These are phyloP conservation scores for Cornus suecica DNA, from an alignment of 148 eudicot species.

Conservation along the genomic window DNA sequence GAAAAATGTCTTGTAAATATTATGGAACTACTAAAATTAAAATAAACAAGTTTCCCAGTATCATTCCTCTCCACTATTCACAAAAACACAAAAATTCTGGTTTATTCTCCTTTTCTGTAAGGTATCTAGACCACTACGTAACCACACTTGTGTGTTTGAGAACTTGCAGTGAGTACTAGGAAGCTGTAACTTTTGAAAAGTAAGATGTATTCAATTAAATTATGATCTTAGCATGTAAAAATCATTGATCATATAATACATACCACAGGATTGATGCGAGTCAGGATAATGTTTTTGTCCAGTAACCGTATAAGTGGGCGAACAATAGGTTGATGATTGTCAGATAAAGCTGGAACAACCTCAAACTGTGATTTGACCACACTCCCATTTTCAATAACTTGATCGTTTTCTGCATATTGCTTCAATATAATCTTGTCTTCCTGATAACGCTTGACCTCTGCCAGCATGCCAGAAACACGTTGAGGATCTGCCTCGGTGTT, in stretches of 20 bases:
- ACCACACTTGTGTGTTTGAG: too few relatives aligned
- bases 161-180: too few relatives aligned
- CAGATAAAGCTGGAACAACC: conserved; percentile 83
- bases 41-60: neutral
- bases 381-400: conserved; percentile 88
- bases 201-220: neutral
- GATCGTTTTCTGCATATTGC: conserved; percentile 97
- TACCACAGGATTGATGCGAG: conserved; percentile 96
- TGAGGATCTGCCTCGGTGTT: conserved; percentile 66
- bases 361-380: conserved; percentile 75
- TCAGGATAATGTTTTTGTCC: conserved; percentile 82
- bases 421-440: conserved; percentile 83
- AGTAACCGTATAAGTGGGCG: conserved; percentile 87
- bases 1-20: neutral
- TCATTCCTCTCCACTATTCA: too few relatives aligned
- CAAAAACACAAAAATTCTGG: too few relatives aligned
- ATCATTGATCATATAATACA: neutral
- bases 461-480: conserved; percentile 75
- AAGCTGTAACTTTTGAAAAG: neutral
- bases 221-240: neutral
- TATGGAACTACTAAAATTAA: neutral
- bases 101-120: too few relatives aligned
- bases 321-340: conserved; percentile 70
- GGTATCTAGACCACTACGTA: too few relatives aligned
- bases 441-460: conserved; percentile 90